Evolutionary conservation across 345 rosid species (phyloP).

Genomic region (Acer negundo): DNA sequence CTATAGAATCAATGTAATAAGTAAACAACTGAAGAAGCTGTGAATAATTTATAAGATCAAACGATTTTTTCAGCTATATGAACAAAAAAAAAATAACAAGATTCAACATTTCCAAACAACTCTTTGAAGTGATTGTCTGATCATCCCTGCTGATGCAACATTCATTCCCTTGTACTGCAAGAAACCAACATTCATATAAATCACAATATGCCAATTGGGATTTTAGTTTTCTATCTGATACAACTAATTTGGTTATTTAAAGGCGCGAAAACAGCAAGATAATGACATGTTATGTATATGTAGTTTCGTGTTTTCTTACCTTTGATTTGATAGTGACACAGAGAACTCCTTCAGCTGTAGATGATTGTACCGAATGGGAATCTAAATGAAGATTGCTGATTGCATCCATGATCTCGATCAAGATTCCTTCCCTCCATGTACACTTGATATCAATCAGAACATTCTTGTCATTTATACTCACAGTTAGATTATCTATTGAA

Average conservation of each 20-base stretch:
- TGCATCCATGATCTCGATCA: constrained; percentile 80
- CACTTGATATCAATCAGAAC: constrained; percentile 70
- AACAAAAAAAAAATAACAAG: background rate
- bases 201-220: background rate
- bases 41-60: constrained; percentile 11
- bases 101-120: constrained; percentile 58
- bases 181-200: background rate
- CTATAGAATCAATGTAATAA: background rate
- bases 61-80: background rate
- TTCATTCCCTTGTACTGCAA: constrained; percentile 65
- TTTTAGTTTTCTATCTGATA: background rate
- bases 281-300: background rate
- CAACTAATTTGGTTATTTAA: background rate
- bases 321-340: constrained; percentile 62
- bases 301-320: constrained; percentile 40
- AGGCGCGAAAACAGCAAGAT: background rate
- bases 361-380: constrained; percentile 79
- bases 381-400: constrained; percentile 62
- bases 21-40: constrained; percentile 29
- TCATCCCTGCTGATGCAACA: constrained; percentile 43
- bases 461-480: constrained; percentile 48
- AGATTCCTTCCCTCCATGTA: constrained; percentile 78
- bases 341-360: constrained; percentile 59
- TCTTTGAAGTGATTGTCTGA: constrained; percentile 61
- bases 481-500: constrained; percentile 39